A percentile compares a stretch with the other conserved stretches of the same genome.
Evolutionary conservation across 2,329 filamentous ascomycete genomes (phyloP).

Genomic region (Penicillium sclerotiorum): DNA sequence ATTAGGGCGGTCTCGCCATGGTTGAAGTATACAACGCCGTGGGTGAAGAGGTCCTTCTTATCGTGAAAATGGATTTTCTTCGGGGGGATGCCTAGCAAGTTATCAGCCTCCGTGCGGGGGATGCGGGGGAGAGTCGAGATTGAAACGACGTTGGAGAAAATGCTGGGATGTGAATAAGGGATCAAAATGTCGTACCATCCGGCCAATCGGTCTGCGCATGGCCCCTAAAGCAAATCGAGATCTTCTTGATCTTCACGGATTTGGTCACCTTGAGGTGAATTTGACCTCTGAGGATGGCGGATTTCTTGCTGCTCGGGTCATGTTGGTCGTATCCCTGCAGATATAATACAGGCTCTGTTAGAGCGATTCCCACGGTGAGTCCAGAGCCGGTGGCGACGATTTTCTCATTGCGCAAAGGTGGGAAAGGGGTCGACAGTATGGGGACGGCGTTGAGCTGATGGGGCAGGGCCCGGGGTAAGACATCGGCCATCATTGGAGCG

Average conservation of each 20-base stretch:
- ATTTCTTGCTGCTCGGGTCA: conserved; percentile 62
- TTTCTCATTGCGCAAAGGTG: conserved; percentile 48
- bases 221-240: conserved; percentile 83
- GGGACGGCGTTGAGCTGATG: conserved; percentile 24
- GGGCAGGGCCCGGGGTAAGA: conserved; percentile 23
- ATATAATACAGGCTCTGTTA: conserved; percentile 53
- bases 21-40: conserved; percentile 92
- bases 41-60: conserved; percentile 81
- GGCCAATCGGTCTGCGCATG: conserved; percentile 93
- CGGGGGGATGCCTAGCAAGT: conserved; percentile 71
- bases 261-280: conserved; percentile 82
- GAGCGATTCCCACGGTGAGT: conserved; percentile 48
- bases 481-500: conserved; percentile 16
- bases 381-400: conserved; percentile 53
- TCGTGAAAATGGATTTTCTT: conserved; percentile 81
- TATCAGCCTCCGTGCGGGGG: conserved; percentile 5
- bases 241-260: conserved; percentile 87
- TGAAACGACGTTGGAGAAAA: background rate
- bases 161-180: background rate
- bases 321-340: conserved; percentile 53
- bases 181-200: conserved; percentile 59
- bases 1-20: conserved; percentile 43
- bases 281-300: conserved; percentile 82
- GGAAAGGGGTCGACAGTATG: conserved; percentile 34
- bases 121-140: background rate